These are phyloP conservation scores for Aspergillus pseudotamarii DNA, from an alignment of 2,329 filamentous ascomycete species.

Conservation along the genomic window DNA sequence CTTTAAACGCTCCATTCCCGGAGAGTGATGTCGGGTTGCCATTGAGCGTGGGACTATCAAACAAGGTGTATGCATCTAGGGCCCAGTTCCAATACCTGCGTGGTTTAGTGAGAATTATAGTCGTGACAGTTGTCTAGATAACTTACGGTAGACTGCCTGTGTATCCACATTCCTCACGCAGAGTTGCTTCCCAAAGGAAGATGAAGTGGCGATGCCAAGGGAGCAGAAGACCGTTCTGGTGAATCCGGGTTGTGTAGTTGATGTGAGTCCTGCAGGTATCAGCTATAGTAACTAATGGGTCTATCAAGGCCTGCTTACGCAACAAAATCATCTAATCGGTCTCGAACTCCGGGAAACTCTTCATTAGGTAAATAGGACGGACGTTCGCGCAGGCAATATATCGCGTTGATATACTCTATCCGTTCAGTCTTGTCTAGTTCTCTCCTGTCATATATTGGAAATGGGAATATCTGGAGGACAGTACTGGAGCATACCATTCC, in stretches of 20 bases:
- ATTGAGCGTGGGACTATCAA: constrained; percentile 9
- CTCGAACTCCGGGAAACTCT: constrained; percentile 28
- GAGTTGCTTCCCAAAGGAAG: constrained; percentile 16
- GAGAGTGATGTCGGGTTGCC: constrained; percentile 13
- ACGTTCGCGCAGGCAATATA: constrained; percentile 25
- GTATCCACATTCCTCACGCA: constrained; percentile 21
- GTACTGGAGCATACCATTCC: not conserved
- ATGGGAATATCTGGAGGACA: not conserved
- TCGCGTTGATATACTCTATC: constrained; percentile 28
- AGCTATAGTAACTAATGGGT: not conserved
- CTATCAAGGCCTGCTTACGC: constrained; percentile 21
- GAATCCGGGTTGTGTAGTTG: constrained; percentile 29
- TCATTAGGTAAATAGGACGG: constrained; percentile 22
- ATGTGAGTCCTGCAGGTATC: constrained; percentile 24
- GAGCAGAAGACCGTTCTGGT: constrained; percentile 22
- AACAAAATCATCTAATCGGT: constrained; percentile 32
- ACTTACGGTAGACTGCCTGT: constrained; percentile 18
- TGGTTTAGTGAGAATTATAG: not conserved
- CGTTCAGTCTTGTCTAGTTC: constrained; percentile 20
- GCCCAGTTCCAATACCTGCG: constrained; percentile 25
- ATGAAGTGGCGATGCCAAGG: constrained; percentile 23
- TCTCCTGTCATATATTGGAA: constrained; percentile 17
- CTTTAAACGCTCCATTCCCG: constrained; percentile 9
- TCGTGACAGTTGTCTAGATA: not conserved
- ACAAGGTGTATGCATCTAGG: not conserved